Base-by-base conservation (phyloP, 257 asterid species). In the Gynochthodes officinalis region DNA sequence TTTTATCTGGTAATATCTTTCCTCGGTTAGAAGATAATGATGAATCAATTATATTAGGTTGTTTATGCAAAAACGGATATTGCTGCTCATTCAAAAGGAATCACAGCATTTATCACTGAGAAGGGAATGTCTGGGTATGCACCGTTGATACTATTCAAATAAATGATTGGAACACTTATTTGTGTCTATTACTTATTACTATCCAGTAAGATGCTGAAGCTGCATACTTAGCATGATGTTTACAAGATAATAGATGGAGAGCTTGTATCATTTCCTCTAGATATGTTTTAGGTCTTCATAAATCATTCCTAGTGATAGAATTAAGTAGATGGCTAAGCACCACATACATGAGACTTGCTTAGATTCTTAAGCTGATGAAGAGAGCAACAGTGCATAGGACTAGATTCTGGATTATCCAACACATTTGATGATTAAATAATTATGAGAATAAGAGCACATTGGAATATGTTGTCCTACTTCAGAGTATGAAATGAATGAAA, bases 71-170 rank as follows among this genome's bases (percentile, higher is more conserved):
- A 92, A 85, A 92, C 99, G 15, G 94, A 95, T 77, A 63, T 84
- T 81, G 81, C 91, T 50, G 94, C 96, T 73, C 84, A 69, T 65
- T 86, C 97, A 18, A 92, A 92, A 86, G 97, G 99, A 86, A 95
- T 95, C 65, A 95, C 99, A 37, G 96, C 99, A 58, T 95, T 95
- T 84, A 85, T 95, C 81, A 85, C 92, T 55, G 98, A 92, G 91
- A 92, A 95, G 85, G 97, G 86, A 77, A 89, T 92, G 97, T 78
- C 87, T 4, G 99, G 99, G 99, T 95, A 95, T 46, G 91, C 73
- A 66, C 75, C 74, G 46, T 54, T 86, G 46, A 73, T 70, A 39
- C 50, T 71, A 18, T 46, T 67, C 2, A 4, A 25, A 35, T 43
- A 14, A 7, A 67, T n/a, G 63, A 33, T 72, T 70, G 23, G 54